Evolutionary conservation across 2,329 filamentous ascomycete species (phyloP), one percentile per base, ranked within the genome.

Genomic region (Fusarium beomiforme): DNA sequence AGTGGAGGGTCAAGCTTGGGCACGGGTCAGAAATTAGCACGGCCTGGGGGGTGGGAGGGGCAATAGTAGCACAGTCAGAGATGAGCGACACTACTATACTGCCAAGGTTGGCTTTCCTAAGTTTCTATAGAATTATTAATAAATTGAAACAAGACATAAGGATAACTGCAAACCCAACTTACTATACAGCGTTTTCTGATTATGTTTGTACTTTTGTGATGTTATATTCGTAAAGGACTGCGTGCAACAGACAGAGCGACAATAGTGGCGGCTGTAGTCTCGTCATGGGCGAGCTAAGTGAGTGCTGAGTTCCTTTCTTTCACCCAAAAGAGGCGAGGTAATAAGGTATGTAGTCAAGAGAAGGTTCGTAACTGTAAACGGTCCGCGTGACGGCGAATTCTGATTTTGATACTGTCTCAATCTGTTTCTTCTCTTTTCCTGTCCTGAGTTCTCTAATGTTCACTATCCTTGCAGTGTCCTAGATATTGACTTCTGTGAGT

Each of bases 21-120:
- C 56, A 69, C 67, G 72, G 71, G 72, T 74, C 71, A 75, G 72
- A 75, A 75, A 75, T 72, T 75, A 75, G 72, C 67, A 72, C 70
- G 70, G 46, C 29, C 46, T 49, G 46, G 61, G 66, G 61, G 50
- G 26, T 56, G 55, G 55, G 53, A 66, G 54, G 37, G 55, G 59
- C 26, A 29, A 29, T 29, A 29, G 26, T 29, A 29, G 26, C 26
- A 56, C 54, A 58, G 51, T 42, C 34, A 61, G 51, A 46, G 33
- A 23, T 23, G 44, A 49, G 44, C 44, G 44, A 49, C 14, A 11
- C 44, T 49, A n/a, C 29, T 49, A 33, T 26, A 49, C 44, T 49
- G 44, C 26, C 44, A 33, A 49, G 46, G 46, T 29, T 29, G 26
- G 26, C 29, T n/a, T 49, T n/a, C 21, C 29, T 33, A 26, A 49